Conservation (phyloP, 805 yeast species). For the Kuraishia piskuri region DNA sequence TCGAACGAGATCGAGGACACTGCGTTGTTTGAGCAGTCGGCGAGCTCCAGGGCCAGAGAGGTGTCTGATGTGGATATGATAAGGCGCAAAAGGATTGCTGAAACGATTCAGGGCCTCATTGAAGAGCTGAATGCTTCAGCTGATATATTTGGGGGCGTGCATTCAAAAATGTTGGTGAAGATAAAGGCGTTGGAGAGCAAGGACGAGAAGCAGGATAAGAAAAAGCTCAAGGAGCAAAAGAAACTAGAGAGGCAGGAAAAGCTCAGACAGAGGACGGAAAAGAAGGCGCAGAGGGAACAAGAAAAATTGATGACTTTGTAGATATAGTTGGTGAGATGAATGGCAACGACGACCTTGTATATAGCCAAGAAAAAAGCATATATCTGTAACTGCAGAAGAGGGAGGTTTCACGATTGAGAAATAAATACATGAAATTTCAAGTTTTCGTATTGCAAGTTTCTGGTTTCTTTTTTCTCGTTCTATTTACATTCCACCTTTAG, state of each 20-base stretch:
- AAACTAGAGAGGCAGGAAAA: neutral
- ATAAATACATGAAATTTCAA: too few relatives aligned
- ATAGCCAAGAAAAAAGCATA: too few relatives aligned
- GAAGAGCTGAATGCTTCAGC: neutral
- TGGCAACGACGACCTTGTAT: too few relatives aligned
- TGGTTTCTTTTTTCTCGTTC: too few relatives aligned
- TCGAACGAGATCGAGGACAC: neutral
- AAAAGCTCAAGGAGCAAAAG: neutral
- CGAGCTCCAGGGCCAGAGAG: neutral
- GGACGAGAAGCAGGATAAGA: neutral
- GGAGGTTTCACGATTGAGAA: too few relatives aligned
- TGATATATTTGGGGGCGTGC: neutral
- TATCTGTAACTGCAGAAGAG: too few relatives aligned
- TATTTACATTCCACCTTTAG: too few relatives aligned
- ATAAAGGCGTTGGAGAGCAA: neutral
- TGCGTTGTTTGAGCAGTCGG: neutral
- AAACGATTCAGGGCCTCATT: neutral
- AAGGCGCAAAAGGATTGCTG: neutral
- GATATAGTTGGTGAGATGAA: neutral
- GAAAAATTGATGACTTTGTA: neutral
- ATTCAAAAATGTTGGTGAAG: neutral
- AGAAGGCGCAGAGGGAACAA: neutral
- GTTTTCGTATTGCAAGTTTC: too few relatives aligned
- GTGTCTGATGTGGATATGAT: neutral
- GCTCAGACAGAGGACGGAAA: neutral